phyloP scores from a whole-genome alignment of 768 basidiomycete species.

The Boletus sp. region DNA sequence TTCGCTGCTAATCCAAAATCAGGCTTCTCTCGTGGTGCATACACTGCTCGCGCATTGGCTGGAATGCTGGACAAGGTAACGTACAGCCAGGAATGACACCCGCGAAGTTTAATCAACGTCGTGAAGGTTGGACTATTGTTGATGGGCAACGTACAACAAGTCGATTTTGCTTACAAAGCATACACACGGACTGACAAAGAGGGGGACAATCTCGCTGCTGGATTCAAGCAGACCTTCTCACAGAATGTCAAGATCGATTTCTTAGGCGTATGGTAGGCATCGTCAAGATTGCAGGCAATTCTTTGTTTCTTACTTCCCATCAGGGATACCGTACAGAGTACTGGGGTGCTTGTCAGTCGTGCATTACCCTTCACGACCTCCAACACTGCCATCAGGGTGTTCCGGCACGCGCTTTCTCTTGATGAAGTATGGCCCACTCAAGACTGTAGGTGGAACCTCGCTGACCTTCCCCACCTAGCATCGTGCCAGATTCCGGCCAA shows the following conservation, averaged over 20 bases:
- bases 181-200: constrained; percentile 53
- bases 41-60: constrained; percentile 68
- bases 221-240: constrained; percentile 75
- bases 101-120: background rate
- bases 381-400: constrained; percentile 63
- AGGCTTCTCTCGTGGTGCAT: constrained; percentile 79
- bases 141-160: constrained; percentile 63
- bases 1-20: constrained; percentile 13
- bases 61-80: constrained; percentile 70
- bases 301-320: constrained; percentile 1
- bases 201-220: constrained; percentile 48
- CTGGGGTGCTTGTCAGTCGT: constrained; percentile 60
- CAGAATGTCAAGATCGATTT: constrained; percentile 71
- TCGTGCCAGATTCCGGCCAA: constrained; percentile 65
- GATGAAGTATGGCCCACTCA: constrained; percentile 54
- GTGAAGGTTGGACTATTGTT: constrained; percentile 68
- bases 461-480: constrained; percentile 40
- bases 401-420: constrained; percentile 75
- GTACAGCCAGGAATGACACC: background rate
- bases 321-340: constrained; percentile 81
- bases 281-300: background rate
- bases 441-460: background rate
- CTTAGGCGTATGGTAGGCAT: constrained; percentile 68
- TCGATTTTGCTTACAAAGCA: constrained; percentile 73
- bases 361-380: constrained; percentile 66